These are phyloP conservation scores for Hamamelis virginiana DNA, from an alignment of 164 flowering plant species.

Conservation along the genomic window DNA sequence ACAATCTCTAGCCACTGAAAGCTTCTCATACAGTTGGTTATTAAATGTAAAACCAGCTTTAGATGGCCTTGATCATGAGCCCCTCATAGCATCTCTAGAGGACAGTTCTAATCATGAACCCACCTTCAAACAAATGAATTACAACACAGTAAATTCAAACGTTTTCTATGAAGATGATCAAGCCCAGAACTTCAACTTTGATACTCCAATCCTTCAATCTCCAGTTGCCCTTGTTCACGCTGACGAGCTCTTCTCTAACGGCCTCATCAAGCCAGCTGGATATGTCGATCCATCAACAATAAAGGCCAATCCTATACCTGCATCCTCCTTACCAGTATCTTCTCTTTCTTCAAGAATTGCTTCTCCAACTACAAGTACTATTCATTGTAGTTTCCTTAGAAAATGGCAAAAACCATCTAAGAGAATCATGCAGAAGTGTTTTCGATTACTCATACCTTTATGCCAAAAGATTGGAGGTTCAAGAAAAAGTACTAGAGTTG, in stretches of 20 bases:
- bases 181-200: constrained; percentile 34
- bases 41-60: constrained; percentile 4
- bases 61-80: constrained; percentile 9
- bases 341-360: constrained; percentile 13
- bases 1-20: constrained; percentile 29
- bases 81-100: constrained; percentile 16
- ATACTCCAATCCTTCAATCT: constrained; percentile 20
- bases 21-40: constrained; percentile 36
- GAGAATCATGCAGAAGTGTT: constrained; percentile 27
- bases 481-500: constrained; percentile 21
- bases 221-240: constrained; percentile 37
- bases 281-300: constrained; percentile 18
- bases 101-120: constrained; percentile 11
- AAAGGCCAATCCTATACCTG: neutral
- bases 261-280: constrained; percentile 36
- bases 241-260: constrained; percentile 52
- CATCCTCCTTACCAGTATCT: constrained; percentile 10
- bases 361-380: neutral
- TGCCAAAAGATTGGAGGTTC: constrained; percentile 8
- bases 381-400: constrained; percentile 10
- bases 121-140: neutral
- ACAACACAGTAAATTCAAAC: constrained; percentile 4
- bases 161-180: constrained; percentile 16
- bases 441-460: constrained; percentile 24
- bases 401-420: constrained; percentile 28